Evolutionary conservation across 1,139 yeast genomes (phyloP), one percentile per base, ranked within the genome.

Genomic region (Saccharomyces uvarum): DNA sequence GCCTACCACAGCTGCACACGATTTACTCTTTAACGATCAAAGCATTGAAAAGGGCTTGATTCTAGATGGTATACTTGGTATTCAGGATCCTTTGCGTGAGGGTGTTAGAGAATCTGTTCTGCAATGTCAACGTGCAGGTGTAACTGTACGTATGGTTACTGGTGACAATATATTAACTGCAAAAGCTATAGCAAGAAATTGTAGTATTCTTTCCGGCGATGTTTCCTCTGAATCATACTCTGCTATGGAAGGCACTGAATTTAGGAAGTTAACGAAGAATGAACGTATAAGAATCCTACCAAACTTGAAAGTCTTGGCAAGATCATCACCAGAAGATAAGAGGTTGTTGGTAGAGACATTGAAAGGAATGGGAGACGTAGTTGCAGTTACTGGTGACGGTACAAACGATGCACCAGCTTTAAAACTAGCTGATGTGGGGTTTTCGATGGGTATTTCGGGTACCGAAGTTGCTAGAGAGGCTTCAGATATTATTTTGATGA

Each of bases 301-400:
- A 5, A 76, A 79, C 48, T 75, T 93, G 57, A 82, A 84, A 63
- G 97, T 93, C 1, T 75, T 93, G 63, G 99, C 98, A 1, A 80
- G 99, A 67, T 90, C 97, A 0, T 86, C 95, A 14, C 99, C 99
- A 3, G 97, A 91, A 64, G 99, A 93, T 72, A 93, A 93, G 73
- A 77, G 96, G 59, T 75, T 88, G 44, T 77, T 93, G 53, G 99
- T 95, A 47, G 86, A 86, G 62, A 83, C 89, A n/a, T 77, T 93
- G 62, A 83, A 86, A 64, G 77, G 79, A 51, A 78, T 84, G 67
- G 95, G 93, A 38, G 97, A 93, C 66, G 96, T 93, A 50, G 99
- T 93, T 53, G 99, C 99, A 1, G 99, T 91, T 47, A 93, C 99
- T 33, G 99, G 99, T 69, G 99, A 93, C 72, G 99, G 99, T 71